Evolutionary conservation across 192 early-diverging fungal genomes (phyloP).

Genomic region (Backusella westeae): DNA sequence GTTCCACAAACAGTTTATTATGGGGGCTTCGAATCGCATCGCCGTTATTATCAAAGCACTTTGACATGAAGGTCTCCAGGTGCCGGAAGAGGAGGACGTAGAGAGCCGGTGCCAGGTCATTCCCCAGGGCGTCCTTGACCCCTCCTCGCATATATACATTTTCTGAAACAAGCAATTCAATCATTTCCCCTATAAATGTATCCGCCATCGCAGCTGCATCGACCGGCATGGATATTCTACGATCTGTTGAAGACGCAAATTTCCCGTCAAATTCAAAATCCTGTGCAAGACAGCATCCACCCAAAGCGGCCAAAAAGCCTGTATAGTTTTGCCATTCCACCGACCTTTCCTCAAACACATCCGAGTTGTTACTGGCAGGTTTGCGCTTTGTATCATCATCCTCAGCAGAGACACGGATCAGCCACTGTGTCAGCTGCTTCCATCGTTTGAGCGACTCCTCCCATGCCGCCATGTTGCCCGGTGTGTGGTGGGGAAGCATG

Average conservation of each 20-base stretch:
- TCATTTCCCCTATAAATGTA: conserved; percentile 70
- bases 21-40: conserved; percentile 48
- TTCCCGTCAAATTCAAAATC: background rate
- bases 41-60: conserved; percentile 59
- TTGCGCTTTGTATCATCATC: background rate
- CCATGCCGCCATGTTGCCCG: conserved; percentile 77
- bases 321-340: conserved; percentile 76
- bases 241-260: background rate
- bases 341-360: conserved; percentile 5
- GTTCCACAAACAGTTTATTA: conserved; percentile 67
- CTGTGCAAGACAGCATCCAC: conserved; percentile 55
- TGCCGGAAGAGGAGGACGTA: conserved; percentile 62
- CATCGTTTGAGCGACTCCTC: conserved; percentile 76
- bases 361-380: background rate
- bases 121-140: conserved; percentile 74
- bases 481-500: conserved; percentile 55
- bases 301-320: conserved; percentile 75
- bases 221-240: background rate
- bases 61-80: conserved; percentile 51
- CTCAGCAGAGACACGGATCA: conserved; percentile 2
- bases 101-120: conserved; percentile 63
- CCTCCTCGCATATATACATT: conserved; percentile 72
- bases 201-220: conserved; percentile 54
- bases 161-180: conserved; percentile 71
- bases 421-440: conserved; percentile 48